Evolutionary conservation across 768 basidiomycete genomes (phyloP), one percentile per base, ranked within the genome.

Genomic region (Leccinum uliginosum): DNA sequence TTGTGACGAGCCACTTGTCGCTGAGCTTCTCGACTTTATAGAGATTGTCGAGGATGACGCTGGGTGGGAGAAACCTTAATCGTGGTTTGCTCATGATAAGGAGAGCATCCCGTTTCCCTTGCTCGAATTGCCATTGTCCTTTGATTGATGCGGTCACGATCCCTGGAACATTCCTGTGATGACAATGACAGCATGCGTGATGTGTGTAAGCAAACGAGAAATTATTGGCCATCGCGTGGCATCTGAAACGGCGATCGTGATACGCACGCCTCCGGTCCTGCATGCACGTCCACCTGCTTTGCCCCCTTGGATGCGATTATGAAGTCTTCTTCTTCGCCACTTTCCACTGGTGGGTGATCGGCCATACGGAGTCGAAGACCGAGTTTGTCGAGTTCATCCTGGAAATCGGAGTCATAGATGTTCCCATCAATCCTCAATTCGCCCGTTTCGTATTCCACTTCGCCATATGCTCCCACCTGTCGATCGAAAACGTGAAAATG

Each of bases 381-480:
- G 3, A 60, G 54, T 0, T 7, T 54, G 43, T 64, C 23, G 1
- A 74, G 53, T 3, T 59, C 59, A 2, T 2, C 14, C 14, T 67
- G 70, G 23, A 61, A 64, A 0, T 58, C 44, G 1, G 54, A 29
- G 2, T 65, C 52, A 27, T 75, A 76, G 48, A 75, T 67, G 55
- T 73, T 75, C 0, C 74, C 74, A 0, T 69, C 61, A 49, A 65
- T 63, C 2, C 56, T 53, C 32, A 75, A 55, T 7, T 65, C 63
- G n/a, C 74, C 74, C 1, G 70, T 73, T 0, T 63, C 61, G 0
- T 10, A 24, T 5, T 75, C 65, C 32, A 76, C 29, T 2, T 50
- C 53, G 15, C 74, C 74, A 44, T 70, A 75, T 15, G 72, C 62
- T 3, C 74, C 74, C 2, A 75, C 74, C 75, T 74, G 53, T 3